Evolutionary conservation across 1,284 basidiomycete genomes (phyloP).

Genomic region (Boletus albobrunnescens): DNA sequence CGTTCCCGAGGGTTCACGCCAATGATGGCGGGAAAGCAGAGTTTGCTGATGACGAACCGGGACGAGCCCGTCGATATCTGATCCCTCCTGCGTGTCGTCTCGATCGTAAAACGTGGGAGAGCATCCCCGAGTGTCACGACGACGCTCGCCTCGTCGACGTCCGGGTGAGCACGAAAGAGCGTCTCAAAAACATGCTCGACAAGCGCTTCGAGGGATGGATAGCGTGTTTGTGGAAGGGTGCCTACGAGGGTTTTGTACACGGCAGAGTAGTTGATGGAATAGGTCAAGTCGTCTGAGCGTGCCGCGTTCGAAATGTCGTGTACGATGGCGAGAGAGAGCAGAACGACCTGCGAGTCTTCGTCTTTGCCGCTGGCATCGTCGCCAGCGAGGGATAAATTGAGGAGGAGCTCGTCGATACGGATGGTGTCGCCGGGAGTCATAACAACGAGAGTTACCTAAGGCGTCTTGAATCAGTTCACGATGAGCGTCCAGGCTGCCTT

Average conservation of each 20-base stretch:
- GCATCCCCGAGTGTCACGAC: conserved; percentile 1
- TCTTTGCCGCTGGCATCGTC: conserved; percentile 43
- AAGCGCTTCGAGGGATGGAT: conserved; percentile 19
- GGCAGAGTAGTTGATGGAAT: conserved; percentile 59
- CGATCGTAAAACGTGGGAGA: conserved; percentile 1
- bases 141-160: conserved; percentile 10
- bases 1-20: conserved; percentile 18
- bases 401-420: conserved; percentile 46
- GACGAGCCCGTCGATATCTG: background rate
- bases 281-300: conserved; percentile 50
- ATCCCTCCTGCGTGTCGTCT: conserved; percentile 8
- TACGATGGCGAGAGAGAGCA: conserved; percentile 51
- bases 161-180: conserved; percentile 13
- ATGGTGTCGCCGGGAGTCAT: conserved; percentile 37
- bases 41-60: conserved; percentile 2
- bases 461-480: conserved; percentile 1
- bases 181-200: conserved; percentile 6
- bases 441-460: background rate
- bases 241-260: conserved; percentile 38
- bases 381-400: conserved; percentile 37
- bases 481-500: conserved; percentile 55
- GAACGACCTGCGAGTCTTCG: conserved; percentile 53
- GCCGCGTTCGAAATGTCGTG: conserved; percentile 55
- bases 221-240: conserved; percentile 6
- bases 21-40: conserved; percentile 12